Evolutionary conservation across 441 rosid genomes (phyloP), one percentile per base, ranked within the genome.

Genomic region (Omphalea diandra): DNA sequence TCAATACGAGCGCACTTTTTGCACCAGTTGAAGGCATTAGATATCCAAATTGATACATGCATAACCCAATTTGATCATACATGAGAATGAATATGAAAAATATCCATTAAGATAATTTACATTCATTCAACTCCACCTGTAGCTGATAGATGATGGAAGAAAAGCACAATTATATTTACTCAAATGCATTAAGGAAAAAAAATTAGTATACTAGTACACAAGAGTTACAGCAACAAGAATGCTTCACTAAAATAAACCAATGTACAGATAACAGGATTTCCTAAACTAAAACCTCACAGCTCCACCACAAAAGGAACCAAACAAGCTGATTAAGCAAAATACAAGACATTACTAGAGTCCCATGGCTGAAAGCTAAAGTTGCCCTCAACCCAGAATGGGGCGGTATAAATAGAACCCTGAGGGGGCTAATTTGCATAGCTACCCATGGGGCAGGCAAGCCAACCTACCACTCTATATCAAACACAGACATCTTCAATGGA

Each of bases 381-480:
- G 68, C 70, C 69, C 75, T 62, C 77, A 52, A 47, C 75, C 52
- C 62, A 43, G 29, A 69, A 20, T 68, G 78, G 68, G 53, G 36
- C 57, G 26, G 40, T 46, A 44, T 63, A 77, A 70, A 63, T 73
- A 74, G 73, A 75, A 64, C 52, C 75, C 65, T 44, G 27, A 43
- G 38, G 56, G 66, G 62, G 61, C 69, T 69, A 80, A 56, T 68
- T 77, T 75, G 63, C 79, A 65, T 70, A 67, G 67, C 74, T 63
- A 76, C 74, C 76, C 68, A 63, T 14, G 75, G 79, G 83, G 83
- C 82, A 80, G 82, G 83, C 77, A 79, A 29, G 35, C 76, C 84
- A 74, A 79, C 77, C 83, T 52, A 73, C 83, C 83, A 46, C 84
- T 53, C 78, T 66, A 61, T 69, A 67, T 36, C 55, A 60, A 50